Evolutionary conservation across 2,329 filamentous ascomycete genomes (phyloP), one percentile per base, ranked within the genome.

Genomic region (Fusarium concolor): DNA sequence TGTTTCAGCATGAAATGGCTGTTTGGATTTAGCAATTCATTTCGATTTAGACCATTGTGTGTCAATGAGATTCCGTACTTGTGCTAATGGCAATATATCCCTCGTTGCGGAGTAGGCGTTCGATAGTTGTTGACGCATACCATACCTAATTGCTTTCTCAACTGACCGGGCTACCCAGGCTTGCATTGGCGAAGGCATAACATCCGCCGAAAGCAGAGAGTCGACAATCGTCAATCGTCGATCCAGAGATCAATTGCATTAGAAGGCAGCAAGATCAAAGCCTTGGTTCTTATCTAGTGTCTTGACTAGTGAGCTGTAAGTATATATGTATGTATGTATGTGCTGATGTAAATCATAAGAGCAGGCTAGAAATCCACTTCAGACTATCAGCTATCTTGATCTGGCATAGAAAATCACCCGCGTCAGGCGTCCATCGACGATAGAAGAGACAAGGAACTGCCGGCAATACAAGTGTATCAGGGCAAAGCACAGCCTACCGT

Each of bases 391-490:
- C 43, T 46, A 58, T 59, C 58, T 68, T 44, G 41, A 54, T 66
- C 58, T 62, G 41, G 53, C 54, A 55, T 66, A 31, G 41, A 46
- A 59, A 59, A 62, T 68, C 52, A 55, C 42, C 56, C 39, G 51
- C 45, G 45, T 56, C 58, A 62, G 54, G 43, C 53, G 58, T 64
- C 24, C 49, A 46, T 58, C 24, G 55, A 31, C 20, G 15, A 54
- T 45, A 26, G 35, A 66, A 43, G 33, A 57, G 41, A 43, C 61
- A 61, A 55, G 71, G 68, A 63, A 66, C 58, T 62, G 50, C 64
- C 68, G 63, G 59, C n/a, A 37, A 64, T 54, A 54, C 50, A 56
- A 49, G 49, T 46, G 67, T 56, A 70, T 61, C 65, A 65, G 49
- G 26, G 31, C 59, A 61, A 56, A 47, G 57, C 56, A 65, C 67